These are phyloP conservation scores for Microbotryum saponariae DNA, from an alignment of 1,284 basidiomycete genomes.

Conservation along the genomic window DNA sequence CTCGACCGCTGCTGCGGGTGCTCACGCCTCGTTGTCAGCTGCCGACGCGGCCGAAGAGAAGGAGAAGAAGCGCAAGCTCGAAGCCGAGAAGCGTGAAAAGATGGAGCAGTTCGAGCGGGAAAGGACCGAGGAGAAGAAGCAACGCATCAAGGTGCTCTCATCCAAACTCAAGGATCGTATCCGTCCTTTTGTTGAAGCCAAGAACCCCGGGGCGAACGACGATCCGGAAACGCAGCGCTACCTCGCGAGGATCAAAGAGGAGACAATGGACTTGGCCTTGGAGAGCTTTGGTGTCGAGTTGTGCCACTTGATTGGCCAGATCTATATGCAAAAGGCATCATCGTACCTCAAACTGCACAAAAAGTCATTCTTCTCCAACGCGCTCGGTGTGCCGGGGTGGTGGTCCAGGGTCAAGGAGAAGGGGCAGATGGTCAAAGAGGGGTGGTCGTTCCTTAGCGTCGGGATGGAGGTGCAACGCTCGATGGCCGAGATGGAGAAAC, in stretches of 20 bases:
- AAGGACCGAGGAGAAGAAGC: conserved; percentile 64
- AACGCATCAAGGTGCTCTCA: conserved; percentile 61
- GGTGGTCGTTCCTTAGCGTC: conserved; percentile 50
- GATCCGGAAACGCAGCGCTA: conserved; percentile 72
- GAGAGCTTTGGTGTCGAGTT: conserved; percentile 88
- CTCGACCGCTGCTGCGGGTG: neutral
- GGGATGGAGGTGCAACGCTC: conserved; percentile 49
- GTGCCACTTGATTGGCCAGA: conserved; percentile 54
- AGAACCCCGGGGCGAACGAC: conserved; percentile 72
- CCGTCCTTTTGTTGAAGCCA: conserved; percentile 79
- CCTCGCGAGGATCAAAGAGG: conserved; percentile 66
- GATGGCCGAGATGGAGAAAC: conserved; percentile 79
- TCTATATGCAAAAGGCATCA: conserved; percentile 85
- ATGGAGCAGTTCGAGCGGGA: conserved; percentile 62
- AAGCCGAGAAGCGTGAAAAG: conserved; percentile 75
- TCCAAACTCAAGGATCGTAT: conserved; percentile 73
- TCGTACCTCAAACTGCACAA: conserved; percentile 67
- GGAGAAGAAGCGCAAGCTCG: conserved; percentile 78
- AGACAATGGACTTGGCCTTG: conserved; percentile 93
- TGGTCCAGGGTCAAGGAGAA: conserved; percentile 93
- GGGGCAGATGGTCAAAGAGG: conserved; percentile 70
- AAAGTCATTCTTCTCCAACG: conserved; percentile 56
- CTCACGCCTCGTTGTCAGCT: conserved; percentile 12
- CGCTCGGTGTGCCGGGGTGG: conserved; percentile 80
- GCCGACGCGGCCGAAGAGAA: conserved; percentile 38